Evolutionary conservation across 345 rosid genomes (phyloP).

Genomic region (Syzygium jambos): DNA sequence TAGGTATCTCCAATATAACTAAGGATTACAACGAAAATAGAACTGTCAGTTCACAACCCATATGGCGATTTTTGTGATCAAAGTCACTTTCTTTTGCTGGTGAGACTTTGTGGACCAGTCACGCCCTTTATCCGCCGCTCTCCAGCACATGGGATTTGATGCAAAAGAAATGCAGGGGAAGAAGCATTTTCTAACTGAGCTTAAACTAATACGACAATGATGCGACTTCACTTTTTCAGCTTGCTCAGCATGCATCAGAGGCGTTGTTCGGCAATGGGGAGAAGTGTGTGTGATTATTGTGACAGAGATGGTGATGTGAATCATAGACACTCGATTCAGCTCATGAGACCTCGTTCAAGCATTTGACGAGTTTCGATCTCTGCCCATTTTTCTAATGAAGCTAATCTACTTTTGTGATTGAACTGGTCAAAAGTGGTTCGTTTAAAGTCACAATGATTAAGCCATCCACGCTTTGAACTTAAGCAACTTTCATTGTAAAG

Average conservation of each 20-base stretch:
- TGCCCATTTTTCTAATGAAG: background rate
- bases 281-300: conserved; percentile 14
- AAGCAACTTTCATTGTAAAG: background rate
- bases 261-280: conserved; percentile 7
- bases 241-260: background rate
- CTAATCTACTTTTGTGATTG: background rate
- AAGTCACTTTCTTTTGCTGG: background rate
- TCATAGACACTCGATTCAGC: background rate
- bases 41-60: background rate
- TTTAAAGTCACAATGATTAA: background rate
- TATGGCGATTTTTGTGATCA: background rate
- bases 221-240: background rate
- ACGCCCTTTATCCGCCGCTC: background rate
- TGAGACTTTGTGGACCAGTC: background rate
- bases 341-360: background rate
- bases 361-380: background rate
- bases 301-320: background rate
- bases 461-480: background rate
- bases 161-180: background rate
- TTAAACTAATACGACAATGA: background rate
- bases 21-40: background rate
- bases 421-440: background rate
- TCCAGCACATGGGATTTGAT: conserved; percentile 1
- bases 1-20: too few species aligned
- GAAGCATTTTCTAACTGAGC: background rate